phyloP scores from a whole-genome alignment of 805 yeast species.

The Metschnikowia noctiluminum region DNA sequence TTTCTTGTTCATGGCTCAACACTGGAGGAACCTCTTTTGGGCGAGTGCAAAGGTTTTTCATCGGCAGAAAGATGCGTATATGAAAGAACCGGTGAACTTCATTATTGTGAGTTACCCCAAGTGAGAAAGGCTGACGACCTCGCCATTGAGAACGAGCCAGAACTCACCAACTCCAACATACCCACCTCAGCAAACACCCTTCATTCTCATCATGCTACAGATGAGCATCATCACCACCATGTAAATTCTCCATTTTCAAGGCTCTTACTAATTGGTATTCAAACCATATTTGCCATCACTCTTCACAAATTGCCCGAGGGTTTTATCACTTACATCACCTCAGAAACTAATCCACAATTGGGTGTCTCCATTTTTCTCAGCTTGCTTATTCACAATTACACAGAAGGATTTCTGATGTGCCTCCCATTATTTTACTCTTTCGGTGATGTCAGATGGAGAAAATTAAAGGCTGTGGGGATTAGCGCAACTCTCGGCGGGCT shows the following conservation, averaged over 20 bases:
- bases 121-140: constrained; percentile 15
- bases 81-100: constrained; percentile 22
- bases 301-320: constrained; percentile 96
- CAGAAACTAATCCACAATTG: constrained; percentile 56
- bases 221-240: constrained; percentile 70
- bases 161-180: not conserved
- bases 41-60: constrained; percentile 49
- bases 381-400: constrained; percentile 82
- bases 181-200: not conserved
- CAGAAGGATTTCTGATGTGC: constrained; percentile 94
- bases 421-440: constrained; percentile 82
- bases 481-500: constrained; percentile 74
- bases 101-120: constrained; percentile 41
- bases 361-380: constrained; percentile 84
- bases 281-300: constrained; percentile 83
- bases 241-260: constrained; percentile 73
- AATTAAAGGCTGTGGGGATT: constrained; percentile 56
- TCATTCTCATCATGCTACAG: constrained; percentile 13
- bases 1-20: constrained; percentile 20
- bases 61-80: constrained; percentile 37
- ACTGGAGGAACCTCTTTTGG: constrained; percentile 26
- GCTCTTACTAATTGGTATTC: constrained; percentile 82
- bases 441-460: constrained; percentile 34
- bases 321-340: constrained; percentile 78
- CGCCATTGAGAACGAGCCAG: not conserved